Evolutionary conservation across 129 eudicot species (phyloP), one percentile per base, ranked within the genome.

Genomic region (Escallonia herrerae): DNA sequence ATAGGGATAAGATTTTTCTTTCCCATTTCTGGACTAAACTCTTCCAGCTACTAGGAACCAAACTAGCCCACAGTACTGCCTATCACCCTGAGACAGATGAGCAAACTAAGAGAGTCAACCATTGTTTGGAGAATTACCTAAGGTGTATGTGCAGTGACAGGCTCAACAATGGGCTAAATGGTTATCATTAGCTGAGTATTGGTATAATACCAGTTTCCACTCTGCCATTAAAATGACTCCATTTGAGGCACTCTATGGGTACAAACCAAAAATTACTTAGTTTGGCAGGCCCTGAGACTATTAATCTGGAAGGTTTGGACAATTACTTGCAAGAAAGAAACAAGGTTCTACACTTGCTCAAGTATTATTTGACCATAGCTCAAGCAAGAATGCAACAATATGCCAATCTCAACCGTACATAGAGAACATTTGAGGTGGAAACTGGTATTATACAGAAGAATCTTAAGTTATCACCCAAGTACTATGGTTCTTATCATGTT

Each of bases 131-230:
- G 37, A 13, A 7, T 15, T 60, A 13, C 33, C 11, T 39, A 0
- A 22, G 56, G 6, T 58, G 47, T 33, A 15, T 43, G 2, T 2
- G 39, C 1, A 14, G 45, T 43, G 47, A 53, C 4, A 53, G 40
- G 3, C 71, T 70, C 0, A 14, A 5, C 0, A 3, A 1, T 72
- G 70, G 76, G 6, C 10, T 14, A 44, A 45, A 2, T 64, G 22
- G 15, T 8, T 72, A 2, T 9, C 66, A 0, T 4, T 63, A 0
- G 64, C 76, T 0, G 12, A 72, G 37, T 72, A 40, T 43, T 72
- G 69, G 59, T 72, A 64, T 3, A 56, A 72, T 5, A 56, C 66
- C 0, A 13, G 4, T 8, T 58, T 15, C 4, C 71, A 72, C n/a
- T 10, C 52, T 5, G 45, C 65, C 12, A 7, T 72, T 0, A 1